Evolutionary conservation across 208 protist species (phyloP).

Genomic region (Trichomonas tenax): DNA sequence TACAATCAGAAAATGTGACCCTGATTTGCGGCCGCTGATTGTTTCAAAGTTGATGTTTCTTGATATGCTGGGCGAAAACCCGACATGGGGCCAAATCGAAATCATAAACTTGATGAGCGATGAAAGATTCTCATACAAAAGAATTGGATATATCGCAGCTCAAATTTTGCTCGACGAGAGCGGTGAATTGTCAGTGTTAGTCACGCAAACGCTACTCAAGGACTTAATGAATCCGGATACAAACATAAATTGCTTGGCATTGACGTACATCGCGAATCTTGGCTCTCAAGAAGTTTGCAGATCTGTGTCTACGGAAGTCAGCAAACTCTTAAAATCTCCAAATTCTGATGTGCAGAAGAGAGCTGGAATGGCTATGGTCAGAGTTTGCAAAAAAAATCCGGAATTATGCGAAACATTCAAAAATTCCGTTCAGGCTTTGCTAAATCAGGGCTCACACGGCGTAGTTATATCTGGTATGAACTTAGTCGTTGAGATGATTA

Average conservation of each 20-base stretch:
- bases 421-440: not conserved
- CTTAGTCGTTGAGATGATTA: not conserved
- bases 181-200: not conserved
- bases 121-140: not conserved
- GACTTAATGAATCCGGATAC: not conserved
- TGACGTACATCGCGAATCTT: not conserved
- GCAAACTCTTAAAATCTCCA: not conserved
- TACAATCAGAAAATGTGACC: not conserved
- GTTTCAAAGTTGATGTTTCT: not conserved
- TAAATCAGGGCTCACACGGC: not conserved
- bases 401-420: not conserved
- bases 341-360: not conserved
- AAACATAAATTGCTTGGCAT: not conserved
- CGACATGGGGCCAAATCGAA: not conserved
- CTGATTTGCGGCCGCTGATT: not conserved
- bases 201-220: not conserved
- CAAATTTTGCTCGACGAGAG: not conserved
- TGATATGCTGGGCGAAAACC: not conserved
- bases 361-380: not conserved
- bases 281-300: not conserved
- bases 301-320: not conserved
- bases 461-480: not conserved
- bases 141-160: constrained; percentile 8
- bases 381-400: not conserved
- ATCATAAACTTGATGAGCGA: not conserved